Percentiles rank a stretch among this genome's conserved stretches.
These are phyloP conservation scores for Gelatoporia subvermispora DNA, from an alignment of 768 basidiomycete species.

Conservation along the genomic window DNA sequence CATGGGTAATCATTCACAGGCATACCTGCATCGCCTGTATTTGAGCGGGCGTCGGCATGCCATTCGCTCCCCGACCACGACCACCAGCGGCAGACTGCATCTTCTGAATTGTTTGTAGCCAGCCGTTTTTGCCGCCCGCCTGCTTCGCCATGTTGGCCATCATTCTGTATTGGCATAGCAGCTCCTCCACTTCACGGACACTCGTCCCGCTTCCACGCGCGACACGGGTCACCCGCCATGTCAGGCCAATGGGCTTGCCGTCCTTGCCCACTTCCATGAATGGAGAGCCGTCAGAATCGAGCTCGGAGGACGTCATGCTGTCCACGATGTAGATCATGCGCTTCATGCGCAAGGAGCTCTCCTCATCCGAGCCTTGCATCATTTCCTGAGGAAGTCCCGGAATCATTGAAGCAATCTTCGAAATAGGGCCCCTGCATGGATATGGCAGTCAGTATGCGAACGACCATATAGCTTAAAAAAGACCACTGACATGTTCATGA, in stretches of 20 bases:
- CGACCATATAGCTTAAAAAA: not conserved
- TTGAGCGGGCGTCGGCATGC: conserved; percentile 89
- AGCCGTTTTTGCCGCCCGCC: conserved; percentile 95
- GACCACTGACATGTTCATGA: conserved; percentile 89
- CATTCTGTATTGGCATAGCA: conserved; percentile 95
- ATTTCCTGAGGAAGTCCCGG: conserved; percentile 92
- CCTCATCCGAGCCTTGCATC: conserved; percentile 90
- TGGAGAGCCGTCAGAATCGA: conserved; percentile 89
- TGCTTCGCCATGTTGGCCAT: conserved; percentile 99
- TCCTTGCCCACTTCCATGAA: conserved; percentile 87
- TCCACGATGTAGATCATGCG: conserved; percentile 99
- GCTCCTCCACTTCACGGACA: conserved; percentile 96
- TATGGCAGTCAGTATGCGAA: conserved; percentile 11
- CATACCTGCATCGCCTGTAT: conserved; percentile 91
- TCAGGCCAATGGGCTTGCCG: conserved; percentile 79
- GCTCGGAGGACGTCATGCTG: conserved; percentile 89
- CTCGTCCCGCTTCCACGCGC: conserved; percentile 92
- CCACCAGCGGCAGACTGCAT: conserved; percentile 86
- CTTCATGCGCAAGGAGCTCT: conserved; percentile 86
- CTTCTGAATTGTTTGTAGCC: conserved; percentile 88
- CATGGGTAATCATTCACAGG: not conserved
- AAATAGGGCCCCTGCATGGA: conserved; percentile 84
- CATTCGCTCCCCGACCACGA: conserved; percentile 80
- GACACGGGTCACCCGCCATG: conserved; percentile 86
- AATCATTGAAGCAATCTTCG: conserved; percentile 98